phyloP scores from a whole-genome alignment of 2,329 filamentous ascomycete species.

The Biscogniauxia marginata region DNA sequence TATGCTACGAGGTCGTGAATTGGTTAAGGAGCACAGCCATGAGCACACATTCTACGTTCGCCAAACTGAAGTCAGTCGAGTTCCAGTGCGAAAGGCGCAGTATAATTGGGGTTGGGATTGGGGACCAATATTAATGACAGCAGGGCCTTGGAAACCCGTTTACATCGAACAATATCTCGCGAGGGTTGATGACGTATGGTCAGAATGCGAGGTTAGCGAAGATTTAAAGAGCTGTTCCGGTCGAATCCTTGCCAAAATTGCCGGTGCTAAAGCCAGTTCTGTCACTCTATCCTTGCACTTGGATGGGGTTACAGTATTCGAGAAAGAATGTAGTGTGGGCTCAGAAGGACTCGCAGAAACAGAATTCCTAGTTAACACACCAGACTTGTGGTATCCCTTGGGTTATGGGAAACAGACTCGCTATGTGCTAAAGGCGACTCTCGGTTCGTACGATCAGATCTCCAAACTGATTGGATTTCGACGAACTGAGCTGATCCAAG shows the following conservation, averaged over 20 bases:
- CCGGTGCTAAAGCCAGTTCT: conserved; percentile 29
- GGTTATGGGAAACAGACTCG: conserved; percentile 44
- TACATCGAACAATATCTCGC: conserved; percentile 62
- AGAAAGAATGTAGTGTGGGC: conserved; percentile 17
- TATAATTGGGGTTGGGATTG: conserved; percentile 74
- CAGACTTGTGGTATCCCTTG: conserved; percentile 44
- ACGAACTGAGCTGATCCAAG: conserved; percentile 46
- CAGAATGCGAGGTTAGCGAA: conserved; percentile 34
- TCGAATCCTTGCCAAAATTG: conserved; percentile 37
- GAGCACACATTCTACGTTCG: conserved; percentile 55
- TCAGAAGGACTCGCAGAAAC: conserved; percentile 18
- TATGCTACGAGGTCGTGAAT: conserved; percentile 48
- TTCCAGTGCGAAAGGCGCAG: conserved; percentile 63
- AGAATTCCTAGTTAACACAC: conserved; percentile 39
- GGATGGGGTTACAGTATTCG: conserved; percentile 15
- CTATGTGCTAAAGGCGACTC: conserved; percentile 43
- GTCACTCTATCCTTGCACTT: conserved; percentile 30
- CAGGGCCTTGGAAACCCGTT: conserved; percentile 66
- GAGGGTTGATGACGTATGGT: conserved; percentile 58
- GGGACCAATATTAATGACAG: conserved; percentile 63
- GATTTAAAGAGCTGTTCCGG: conserved; percentile 40
- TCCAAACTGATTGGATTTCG: conserved; percentile 57
- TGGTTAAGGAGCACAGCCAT: conserved; percentile 50
- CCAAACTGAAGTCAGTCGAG: conserved; percentile 43
- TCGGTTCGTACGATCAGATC: conserved; percentile 17